Percentiles rank a stretch among this genome's conserved stretches.
phyloP scores from a whole-genome alignment of 129 eudicot species.

The Flaveria robusta region DNA sequence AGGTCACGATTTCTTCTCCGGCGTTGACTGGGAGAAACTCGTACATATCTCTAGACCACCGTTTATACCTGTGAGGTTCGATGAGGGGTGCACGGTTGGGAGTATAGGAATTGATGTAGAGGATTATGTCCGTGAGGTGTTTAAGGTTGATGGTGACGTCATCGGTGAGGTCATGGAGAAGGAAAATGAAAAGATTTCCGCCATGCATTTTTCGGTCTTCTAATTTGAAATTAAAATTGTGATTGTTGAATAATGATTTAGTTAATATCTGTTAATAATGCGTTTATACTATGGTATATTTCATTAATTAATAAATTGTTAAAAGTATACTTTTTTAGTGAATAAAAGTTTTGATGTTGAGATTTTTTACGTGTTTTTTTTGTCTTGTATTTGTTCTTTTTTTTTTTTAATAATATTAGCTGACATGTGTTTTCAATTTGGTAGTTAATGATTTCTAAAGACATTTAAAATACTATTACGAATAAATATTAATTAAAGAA shows the following conservation, averaged over 20 bases:
- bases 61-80: slow-evolving; percentile 62
- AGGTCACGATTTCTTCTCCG: slow-evolving; percentile 69
- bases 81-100: slow-evolving; percentile 43
- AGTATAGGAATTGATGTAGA: slow-evolving; percentile 62
- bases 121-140: slow-evolving; percentile 60
- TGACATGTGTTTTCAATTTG: no score
- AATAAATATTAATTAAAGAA: no score
- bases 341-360: no score
- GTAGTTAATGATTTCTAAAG: no score
- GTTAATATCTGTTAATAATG: background rate
- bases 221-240: background rate
- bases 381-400: no score
- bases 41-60: slow-evolving; percentile 71
- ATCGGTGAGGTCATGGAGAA: slow-evolving; percentile 1
- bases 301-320: no score
- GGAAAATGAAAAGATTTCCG: slow-evolving; percentile 13
- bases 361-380: no score
- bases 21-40: slow-evolving; percentile 69
- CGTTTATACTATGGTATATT: no score
- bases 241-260: slow-evolving; percentile 2
- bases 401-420: no score
- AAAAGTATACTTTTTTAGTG: no score
- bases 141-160: slow-evolving; percentile 37
- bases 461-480: no score
- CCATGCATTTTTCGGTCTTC: slow-evolving; percentile 28